Percentiles rank a stretch among this genome's conserved stretches.
Conservation (phyloP, 768 basidiomycete species). For the Lyophyllum decastes region DNA sequence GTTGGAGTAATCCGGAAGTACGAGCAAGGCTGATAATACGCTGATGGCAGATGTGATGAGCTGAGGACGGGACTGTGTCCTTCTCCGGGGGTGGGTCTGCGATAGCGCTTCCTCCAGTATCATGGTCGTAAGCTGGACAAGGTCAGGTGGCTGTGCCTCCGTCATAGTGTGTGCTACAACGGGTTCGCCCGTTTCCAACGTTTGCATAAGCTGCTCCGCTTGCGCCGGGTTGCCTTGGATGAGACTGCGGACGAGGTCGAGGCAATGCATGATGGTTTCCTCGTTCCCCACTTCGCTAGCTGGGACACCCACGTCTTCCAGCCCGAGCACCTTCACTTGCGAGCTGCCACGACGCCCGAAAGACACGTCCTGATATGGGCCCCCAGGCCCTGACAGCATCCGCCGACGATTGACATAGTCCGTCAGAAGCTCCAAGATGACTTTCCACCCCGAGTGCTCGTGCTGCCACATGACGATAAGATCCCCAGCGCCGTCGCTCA, state of each 20-base stretch:
- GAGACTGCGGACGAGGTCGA: slow-evolving; percentile 79
- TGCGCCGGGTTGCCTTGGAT: slow-evolving; percentile 70
- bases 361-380: slow-evolving; percentile 52
- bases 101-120: slow-evolving; percentile 80
- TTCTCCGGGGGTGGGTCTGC: slow-evolving; percentile 42
- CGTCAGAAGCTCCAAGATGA: slow-evolving; percentile 79
- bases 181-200: slow-evolving; percentile 59
- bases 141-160: slow-evolving; percentile 61
- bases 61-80: slow-evolving; percentile 49
- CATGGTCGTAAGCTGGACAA: slow-evolving; percentile 79
- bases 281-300: slow-evolving; percentile 63
- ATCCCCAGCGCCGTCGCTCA: slow-evolving; percentile 73
- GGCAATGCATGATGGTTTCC: slow-evolving; percentile 63
- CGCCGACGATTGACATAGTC: slow-evolving; percentile 70
- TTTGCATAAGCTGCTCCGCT: slow-evolving; percentile 64
- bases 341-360: slow-evolving; percentile 47
- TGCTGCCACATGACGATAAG: slow-evolving; percentile 81
- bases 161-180: slow-evolving; percentile 54
- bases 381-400: slow-evolving; percentile 38
- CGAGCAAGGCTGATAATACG: slow-evolving; percentile 75
- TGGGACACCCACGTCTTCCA: slow-evolving; percentile 78
- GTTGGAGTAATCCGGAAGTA: slow-evolving; percentile 73
- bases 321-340: slow-evolving; percentile 43
- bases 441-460: slow-evolving; percentile 82
- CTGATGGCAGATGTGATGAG: slow-evolving; percentile 82